Base-by-base conservation (phyloP, 345 rosid genomes). In the Camelina laxa region DNA sequence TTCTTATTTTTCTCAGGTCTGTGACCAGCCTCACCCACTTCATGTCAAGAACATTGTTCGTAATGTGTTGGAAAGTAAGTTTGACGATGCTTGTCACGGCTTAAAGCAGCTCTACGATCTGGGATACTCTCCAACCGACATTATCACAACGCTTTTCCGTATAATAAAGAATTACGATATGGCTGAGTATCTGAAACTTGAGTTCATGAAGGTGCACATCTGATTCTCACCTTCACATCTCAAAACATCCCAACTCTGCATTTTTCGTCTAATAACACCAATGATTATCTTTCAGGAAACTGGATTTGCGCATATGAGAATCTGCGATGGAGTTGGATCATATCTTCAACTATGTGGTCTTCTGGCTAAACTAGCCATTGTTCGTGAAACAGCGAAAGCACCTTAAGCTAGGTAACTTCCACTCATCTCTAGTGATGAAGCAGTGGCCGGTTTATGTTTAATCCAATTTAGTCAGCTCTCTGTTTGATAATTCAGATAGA, bases 1-100 rank as follows among this genome's bases (percentile, higher is more conserved):
- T 44, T 20, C 21, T 11, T 22, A 22, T 61, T 70, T 12, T 67
- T 65, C 67, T 41, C 74, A 95, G 99, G 99, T 95, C 14, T 92
- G 99, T 65, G 97, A 95, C 75, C 98, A 95, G 78, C 99, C 99
- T 77, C 99, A 95, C 70, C 99, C 99, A 3, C 78, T 92, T 82
- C 98, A 92, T 55, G 92, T 90, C 74, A 95, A 90, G 85, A 92
- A 95, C 77, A 89, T 92, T 84, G 89, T 92, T 24, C 87, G 86
- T 12, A 80, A 92, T 50, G 89, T 92, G 65, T 81, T 95, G 60
- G 92, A 92, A 69, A 96, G 97, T 35, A 92, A 89, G 82, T 90
- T 87, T 42, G 97, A 95, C 48, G 88, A 86, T 67, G 96, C 99
- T 74, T 95, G 98, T 74, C 81, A 84, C 45, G 96, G 92, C 67